These are phyloP conservation scores for Yamadazyma tumulicola DNA, from an alignment of 805 yeast genomes.

Conservation along the genomic window DNA sequence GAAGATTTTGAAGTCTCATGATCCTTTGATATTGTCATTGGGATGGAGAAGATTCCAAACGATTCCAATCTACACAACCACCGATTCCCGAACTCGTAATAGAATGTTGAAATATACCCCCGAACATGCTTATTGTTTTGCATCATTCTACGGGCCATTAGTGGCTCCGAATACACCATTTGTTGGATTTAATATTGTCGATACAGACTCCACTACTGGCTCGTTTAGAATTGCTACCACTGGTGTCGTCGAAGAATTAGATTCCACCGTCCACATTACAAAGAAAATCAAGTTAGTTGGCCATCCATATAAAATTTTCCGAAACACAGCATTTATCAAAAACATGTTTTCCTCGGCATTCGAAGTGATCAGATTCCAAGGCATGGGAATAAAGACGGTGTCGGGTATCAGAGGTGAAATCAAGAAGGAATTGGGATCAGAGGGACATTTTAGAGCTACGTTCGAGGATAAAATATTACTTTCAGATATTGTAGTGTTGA, in stretches of 20 bases:
- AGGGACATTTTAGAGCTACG: slow-evolving; percentile 93
- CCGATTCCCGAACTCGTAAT: slow-evolving; percentile 96
- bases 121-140: slow-evolving; percentile 94
- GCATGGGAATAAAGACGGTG: slow-evolving; percentile 94
- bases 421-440: slow-evolving; percentile 91
- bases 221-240: slow-evolving; percentile 95
- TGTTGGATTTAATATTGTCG: slow-evolving; percentile 89
- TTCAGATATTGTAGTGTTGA: slow-evolving; percentile 84
- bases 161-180: slow-evolving; percentile 97
- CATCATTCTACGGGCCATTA: slow-evolving; percentile 93
- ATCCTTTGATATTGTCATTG: slow-evolving; percentile 86
- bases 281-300: slow-evolving; percentile 95
- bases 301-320: slow-evolving; percentile 86
- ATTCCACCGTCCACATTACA: slow-evolving; percentile 86
- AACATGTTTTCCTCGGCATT: slow-evolving; percentile 91
- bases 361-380: slow-evolving; percentile 97
- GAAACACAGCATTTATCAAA: slow-evolving; percentile 94
- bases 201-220: slow-evolving; percentile 79
- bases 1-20: slow-evolving; percentile 90
- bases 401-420: slow-evolving; percentile 98
- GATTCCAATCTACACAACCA: slow-evolving; percentile 89
- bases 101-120: slow-evolving; percentile 98
- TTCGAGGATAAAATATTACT: slow-evolving; percentile 92
- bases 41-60: slow-evolving; percentile 99
- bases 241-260: slow-evolving; percentile 92